Conservation (phyloP, 352 stramenopile genomes). For the Phytopythium oedochilum region DNA sequence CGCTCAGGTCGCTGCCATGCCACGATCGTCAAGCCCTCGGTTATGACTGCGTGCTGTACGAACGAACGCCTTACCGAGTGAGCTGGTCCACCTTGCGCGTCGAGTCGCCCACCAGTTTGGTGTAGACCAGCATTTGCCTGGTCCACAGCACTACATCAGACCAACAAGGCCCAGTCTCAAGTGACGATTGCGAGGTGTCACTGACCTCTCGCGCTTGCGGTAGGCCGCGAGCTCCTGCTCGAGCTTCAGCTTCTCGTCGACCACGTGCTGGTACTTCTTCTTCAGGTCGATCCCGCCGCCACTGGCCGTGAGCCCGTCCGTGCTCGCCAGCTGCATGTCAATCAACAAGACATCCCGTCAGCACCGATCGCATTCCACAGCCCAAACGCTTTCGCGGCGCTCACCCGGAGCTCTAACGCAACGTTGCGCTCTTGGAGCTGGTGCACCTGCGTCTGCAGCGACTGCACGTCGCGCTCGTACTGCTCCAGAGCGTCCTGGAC, state of each 20-base stretch:
- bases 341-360: background rate
- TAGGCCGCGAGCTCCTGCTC: slow-evolving; percentile 49
- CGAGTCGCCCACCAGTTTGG: slow-evolving; percentile 57
- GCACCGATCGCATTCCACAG: background rate
- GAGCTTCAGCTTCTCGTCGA: slow-evolving; percentile 56
- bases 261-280: slow-evolving; percentile 55
- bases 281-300: slow-evolving; percentile 40
- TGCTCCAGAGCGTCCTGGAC: slow-evolving; percentile 59
- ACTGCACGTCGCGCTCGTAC: slow-evolving; percentile 62
- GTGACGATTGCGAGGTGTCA: no score
- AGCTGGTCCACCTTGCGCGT: slow-evolving; percentile 59
- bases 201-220: slow-evolving; percentile 62
- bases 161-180: no score
- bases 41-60: no score
- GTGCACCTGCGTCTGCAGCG: slow-evolving; percentile 47
- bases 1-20: slow-evolving; percentile 35
- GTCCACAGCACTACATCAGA: background rate
- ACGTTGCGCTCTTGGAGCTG: slow-evolving; percentile 59
- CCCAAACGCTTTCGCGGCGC: background rate
- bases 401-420: slow-evolving; percentile 54
- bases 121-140: slow-evolving; percentile 63
- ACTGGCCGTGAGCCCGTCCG: slow-evolving; percentile 2
- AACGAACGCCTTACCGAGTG: slow-evolving; percentile 32
- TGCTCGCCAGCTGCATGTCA: background rate
- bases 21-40: no score